A percentile compares a stretch with the other conserved stretches of the same genome.
These are phyloP conservation scores for Prunus mongolica DNA, from an alignment of 306 rosid genomes.

Conservation along the genomic window DNA sequence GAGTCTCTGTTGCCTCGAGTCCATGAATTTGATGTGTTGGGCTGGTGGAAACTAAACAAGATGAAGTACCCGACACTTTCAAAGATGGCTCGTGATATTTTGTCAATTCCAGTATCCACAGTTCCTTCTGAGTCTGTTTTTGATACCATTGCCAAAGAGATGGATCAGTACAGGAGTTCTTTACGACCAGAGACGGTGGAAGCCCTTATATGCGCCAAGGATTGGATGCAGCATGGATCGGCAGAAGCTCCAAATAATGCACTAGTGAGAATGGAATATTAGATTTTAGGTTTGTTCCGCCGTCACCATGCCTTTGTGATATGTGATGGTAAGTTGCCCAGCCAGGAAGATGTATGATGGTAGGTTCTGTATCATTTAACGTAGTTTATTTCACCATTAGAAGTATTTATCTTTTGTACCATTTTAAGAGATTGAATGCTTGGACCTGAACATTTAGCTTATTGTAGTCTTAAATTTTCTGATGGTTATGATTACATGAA, in stretches of 20 bases:
- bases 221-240: constrained; percentile 73
- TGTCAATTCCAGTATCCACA: constrained; percentile 65
- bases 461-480: constrained; percentile 18
- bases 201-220: constrained; percentile 89
- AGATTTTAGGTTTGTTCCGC: constrained; percentile 20
- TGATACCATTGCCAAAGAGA: constrained; percentile 48
- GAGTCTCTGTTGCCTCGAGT: constrained; percentile 81
- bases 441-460: constrained; percentile 27
- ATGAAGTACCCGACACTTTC: constrained; percentile 90
- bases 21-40: constrained; percentile 73
- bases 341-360: constrained; percentile 13
- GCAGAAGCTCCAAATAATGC: constrained; percentile 43
- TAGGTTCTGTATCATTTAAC: constrained; percentile 23
- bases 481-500: neutral
- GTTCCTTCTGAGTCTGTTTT: constrained; percentile 59
- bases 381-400: constrained; percentile 19
- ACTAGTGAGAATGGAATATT: constrained; percentile 58
- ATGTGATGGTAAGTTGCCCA: constrained; percentile 24
- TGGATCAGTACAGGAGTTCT: constrained; percentile 76
- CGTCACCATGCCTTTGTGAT: neutral
- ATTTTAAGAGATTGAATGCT: constrained; percentile 22
- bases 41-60: constrained; percentile 97
- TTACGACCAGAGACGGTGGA: constrained; percentile 84
- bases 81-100: constrained; percentile 88
- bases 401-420: constrained; percentile 22